Percentiles rank a stretch among this genome's conserved stretches.
Evolutionary conservation across 1,284 basidiomycete species (phyloP).

Genomic region (Thecaphora frezii): DNA sequence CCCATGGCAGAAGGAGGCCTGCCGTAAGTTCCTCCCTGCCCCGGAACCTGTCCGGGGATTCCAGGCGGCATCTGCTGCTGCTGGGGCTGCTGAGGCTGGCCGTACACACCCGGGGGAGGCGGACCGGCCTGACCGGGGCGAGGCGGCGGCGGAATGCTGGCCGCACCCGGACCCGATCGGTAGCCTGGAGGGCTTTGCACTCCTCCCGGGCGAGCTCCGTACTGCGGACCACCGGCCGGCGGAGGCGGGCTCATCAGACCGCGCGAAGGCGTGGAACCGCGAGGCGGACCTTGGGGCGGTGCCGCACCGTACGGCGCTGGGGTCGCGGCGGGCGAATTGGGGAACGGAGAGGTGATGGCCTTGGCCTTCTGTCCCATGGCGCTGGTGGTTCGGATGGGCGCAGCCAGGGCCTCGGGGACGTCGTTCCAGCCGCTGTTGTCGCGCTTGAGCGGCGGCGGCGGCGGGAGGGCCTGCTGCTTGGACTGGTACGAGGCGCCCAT

Average conservation of each 20-base stretch:
- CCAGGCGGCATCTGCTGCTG: slow-evolving; percentile 5
- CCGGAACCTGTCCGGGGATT: no score
- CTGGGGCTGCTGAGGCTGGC: slow-evolving; percentile 13
- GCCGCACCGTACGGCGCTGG: slow-evolving; percentile 25
- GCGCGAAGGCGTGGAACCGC: slow-evolving; percentile 52
- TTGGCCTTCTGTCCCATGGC: slow-evolving; percentile 39
- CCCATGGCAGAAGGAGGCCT: neutral
- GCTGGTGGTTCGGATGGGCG: slow-evolving; percentile 54
- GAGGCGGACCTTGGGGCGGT: slow-evolving; percentile 50
- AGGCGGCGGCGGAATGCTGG: slow-evolving; percentile 13
- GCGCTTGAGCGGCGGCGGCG: slow-evolving; percentile 64
- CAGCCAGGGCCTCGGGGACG: slow-evolving; percentile 64
- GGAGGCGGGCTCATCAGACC: slow-evolving; percentile 58
- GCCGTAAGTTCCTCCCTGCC: slow-evolving; percentile 5
- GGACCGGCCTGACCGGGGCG: slow-evolving; percentile 27
- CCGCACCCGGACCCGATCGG: slow-evolving; percentile 21
- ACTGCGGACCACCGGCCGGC: slow-evolving; percentile 3
- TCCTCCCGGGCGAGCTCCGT: neutral
- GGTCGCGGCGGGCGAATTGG: slow-evolving; percentile 64
- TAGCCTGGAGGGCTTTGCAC: slow-evolving; percentile 18
- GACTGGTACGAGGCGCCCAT: slow-evolving; percentile 44
- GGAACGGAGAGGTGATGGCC: slow-evolving; percentile 82
- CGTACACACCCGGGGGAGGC: slow-evolving; percentile 26
- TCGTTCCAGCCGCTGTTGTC: slow-evolving; percentile 89
- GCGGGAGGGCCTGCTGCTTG: slow-evolving; percentile 45